These are phyloP conservation scores for Bonnemaisonia californica DNA, from an alignment of 31 red algal genomes.

Conservation along the genomic window DNA sequence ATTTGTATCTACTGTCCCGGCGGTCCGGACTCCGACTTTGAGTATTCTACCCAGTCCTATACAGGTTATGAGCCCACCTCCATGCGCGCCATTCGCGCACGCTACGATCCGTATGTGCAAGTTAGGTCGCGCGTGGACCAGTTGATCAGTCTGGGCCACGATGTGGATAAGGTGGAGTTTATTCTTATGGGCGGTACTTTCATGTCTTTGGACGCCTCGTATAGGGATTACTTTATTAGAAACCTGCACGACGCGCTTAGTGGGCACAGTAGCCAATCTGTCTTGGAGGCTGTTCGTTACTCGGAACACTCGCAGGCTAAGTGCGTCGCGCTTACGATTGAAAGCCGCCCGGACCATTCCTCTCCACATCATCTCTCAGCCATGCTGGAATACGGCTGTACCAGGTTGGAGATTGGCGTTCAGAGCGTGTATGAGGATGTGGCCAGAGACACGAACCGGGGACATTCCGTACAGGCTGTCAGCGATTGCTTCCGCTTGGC, in stretches of 20 bases:
- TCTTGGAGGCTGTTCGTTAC: constrained; percentile 86
- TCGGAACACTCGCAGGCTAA: constrained; percentile 78
- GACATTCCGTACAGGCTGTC: constrained; percentile 95
- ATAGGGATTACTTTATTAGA: constrained; percentile 95
- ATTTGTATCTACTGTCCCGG: constrained; percentile 99
- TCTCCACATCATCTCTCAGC: constrained; percentile 79
- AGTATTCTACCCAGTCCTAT: constrained; percentile 95
- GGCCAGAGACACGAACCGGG: constrained; percentile 92
- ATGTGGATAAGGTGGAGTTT: constrained; percentile 98
- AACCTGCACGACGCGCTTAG: constrained; percentile 96
- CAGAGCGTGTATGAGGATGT: constrained; percentile 98
- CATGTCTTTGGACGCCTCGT: constrained; percentile 81
- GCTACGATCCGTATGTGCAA: constrained; percentile 96
- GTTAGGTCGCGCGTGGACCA: constrained; percentile 86
- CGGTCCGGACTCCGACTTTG: constrained; percentile 96
- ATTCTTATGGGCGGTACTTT: constrained; percentile 99
- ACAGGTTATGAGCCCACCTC: constrained; percentile 98
- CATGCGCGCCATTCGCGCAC: constrained; percentile 98
- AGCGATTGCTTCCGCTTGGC: constrained; percentile 89
- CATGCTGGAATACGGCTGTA: constrained; percentile 98
- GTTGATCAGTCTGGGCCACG: constrained; percentile 80
- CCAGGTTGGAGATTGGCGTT: constrained; percentile 93
- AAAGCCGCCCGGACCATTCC: constrained; percentile 96
- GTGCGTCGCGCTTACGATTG: constrained; percentile 95
- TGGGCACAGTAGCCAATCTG: constrained; percentile 74